Evolutionary conservation across 139 green algal genomes (phyloP).

Genomic region (Parachlorella kessleri): DNA sequence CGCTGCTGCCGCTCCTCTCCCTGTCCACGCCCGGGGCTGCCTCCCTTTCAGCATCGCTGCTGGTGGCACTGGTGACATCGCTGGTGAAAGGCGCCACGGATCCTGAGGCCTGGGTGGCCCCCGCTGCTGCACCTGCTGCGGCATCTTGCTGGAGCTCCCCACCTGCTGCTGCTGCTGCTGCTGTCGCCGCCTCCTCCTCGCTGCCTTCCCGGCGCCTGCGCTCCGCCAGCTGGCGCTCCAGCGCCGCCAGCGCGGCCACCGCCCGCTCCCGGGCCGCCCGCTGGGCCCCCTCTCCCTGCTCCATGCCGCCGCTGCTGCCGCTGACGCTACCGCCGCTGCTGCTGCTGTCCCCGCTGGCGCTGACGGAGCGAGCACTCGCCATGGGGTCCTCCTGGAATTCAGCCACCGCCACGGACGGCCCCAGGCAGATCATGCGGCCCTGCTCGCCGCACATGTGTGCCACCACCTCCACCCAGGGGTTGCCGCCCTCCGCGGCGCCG

Average conservation of each 20-base stretch:
- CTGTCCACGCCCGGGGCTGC: too few relatives aligned
- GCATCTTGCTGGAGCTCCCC: too few relatives aligned
- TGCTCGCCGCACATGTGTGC: constrained; percentile 25
- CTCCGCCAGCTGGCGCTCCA: constrained; percentile 1
- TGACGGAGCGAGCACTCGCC: background rate
- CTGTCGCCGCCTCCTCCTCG: background rate
- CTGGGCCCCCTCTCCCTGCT: background rate
- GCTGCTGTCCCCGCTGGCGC: background rate
- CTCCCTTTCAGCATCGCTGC: too few relatives aligned
- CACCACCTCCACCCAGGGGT: constrained; percentile 31
- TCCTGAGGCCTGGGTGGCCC: too few relatives aligned
- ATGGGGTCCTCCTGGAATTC: constrained; percentile 13
- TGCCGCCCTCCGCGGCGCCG: constrained; percentile 2
- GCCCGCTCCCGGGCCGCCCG: constrained; percentile 9
- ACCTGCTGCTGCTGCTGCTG: background rate
- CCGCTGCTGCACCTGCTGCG: too few relatives aligned
- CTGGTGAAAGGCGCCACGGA: too few relatives aligned
- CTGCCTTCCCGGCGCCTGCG: background rate
- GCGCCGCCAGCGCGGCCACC: background rate
- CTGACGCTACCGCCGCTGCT: background rate
- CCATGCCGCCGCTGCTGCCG: background rate
- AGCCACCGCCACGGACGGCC: constrained; percentile 16
- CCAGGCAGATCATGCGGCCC: constrained; percentile 35
- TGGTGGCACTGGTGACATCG: too few relatives aligned
- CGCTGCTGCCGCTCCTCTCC: background rate